phyloP scores from a whole-genome alignment of 441 rosid species.

The Jatropha multifida region DNA sequence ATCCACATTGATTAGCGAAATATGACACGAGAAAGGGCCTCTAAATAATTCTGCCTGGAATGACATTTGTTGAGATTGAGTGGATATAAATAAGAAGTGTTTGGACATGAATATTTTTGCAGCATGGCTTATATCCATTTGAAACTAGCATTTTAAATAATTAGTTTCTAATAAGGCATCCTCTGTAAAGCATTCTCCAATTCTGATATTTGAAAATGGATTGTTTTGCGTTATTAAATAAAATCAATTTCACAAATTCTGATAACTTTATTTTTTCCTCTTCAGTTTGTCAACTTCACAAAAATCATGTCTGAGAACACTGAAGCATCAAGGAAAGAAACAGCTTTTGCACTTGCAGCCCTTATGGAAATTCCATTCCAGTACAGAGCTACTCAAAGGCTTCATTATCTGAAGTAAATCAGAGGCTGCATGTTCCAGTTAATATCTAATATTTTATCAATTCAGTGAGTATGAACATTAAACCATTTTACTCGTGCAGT shows the following conservation, averaged over 20 bases:
- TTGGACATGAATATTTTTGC: background rate
- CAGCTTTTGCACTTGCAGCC: conserved; percentile 92
- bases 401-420: conserved; percentile 40
- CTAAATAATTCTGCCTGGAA: background rate
- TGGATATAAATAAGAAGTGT: background rate
- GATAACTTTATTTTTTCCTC: background rate
- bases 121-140: background rate
- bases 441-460: background rate
- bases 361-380: conserved; percentile 94
- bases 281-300: conserved; percentile 87
- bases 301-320: conserved; percentile 69
- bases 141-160: background rate
- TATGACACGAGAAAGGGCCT: background rate
- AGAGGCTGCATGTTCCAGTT: conserved; percentile 16
- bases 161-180: background rate
- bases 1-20: background rate
- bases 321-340: conserved; percentile 63
- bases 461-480: conserved; percentile 7
- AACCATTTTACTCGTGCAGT: conserved; percentile 35
- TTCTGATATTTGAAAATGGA: background rate
- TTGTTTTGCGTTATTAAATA: conserved; percentile 1
- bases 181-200: background rate
- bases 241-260: background rate
- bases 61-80: too few species aligned
- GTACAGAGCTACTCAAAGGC: conserved; percentile 70